Conservation (phyloP, 805 yeast species). For the Clavispora asparagi region DNA sequence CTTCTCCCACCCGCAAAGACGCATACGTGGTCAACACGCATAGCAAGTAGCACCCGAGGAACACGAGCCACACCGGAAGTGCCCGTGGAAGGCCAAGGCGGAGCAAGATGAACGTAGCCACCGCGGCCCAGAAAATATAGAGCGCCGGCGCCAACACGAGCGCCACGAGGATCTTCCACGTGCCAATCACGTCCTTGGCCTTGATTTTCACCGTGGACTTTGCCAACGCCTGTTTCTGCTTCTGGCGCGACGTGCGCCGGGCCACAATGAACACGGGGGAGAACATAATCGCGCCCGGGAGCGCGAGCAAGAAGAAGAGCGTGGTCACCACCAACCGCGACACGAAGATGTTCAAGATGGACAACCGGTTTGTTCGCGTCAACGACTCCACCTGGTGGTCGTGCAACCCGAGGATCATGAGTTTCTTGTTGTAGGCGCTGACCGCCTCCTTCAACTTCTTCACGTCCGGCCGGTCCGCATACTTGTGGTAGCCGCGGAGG, state of each 20-base stretch:
- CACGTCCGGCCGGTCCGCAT: conserved; percentile 30
- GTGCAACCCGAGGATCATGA: conserved; percentile 29
- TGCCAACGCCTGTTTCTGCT: conserved; percentile 36
- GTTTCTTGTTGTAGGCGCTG: conserved; percentile 27
- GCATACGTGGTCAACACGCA: conserved; percentile 38
- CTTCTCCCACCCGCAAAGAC: conserved; percentile 37
- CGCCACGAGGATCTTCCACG: conserved; percentile 42
- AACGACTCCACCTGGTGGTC: conserved; percentile 38
- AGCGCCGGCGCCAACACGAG: conserved; percentile 36
- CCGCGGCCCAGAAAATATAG: conserved; percentile 33
- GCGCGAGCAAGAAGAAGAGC: conserved; percentile 26
- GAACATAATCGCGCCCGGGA: conserved; percentile 35
- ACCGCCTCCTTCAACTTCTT: conserved; percentile 25
- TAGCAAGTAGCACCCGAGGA: conserved; percentile 28
- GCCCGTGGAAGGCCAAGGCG: conserved; percentile 8
- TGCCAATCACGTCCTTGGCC: conserved; percentile 38
- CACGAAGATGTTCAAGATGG: conserved; percentile 20
- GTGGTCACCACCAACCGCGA: conserved; percentile 23
- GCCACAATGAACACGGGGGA: conserved; percentile 37
- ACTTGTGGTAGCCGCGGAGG: conserved; percentile 31
- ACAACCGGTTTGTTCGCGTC: conserved; percentile 16
- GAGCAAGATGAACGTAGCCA: conserved; percentile 21
- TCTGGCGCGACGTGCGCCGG: conserved; percentile 25
- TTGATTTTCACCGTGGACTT: conserved; percentile 35
- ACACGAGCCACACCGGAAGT: conserved; percentile 16